These are phyloP conservation scores for Pichia cabralensis DNA, from an alignment of 805 yeast species.

Conservation along the genomic window DNA sequence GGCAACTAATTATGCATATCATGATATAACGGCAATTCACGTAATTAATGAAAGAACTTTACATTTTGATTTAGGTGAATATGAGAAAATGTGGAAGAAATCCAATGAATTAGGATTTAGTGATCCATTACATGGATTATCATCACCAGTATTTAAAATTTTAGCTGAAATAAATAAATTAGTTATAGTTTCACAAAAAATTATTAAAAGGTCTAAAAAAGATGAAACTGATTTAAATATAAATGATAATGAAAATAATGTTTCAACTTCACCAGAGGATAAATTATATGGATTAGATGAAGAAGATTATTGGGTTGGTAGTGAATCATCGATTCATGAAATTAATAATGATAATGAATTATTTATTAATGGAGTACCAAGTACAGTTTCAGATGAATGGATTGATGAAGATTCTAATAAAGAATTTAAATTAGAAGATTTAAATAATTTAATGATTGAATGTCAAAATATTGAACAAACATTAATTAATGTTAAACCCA, in stretches of 20 bases:
- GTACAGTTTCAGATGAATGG: slow-evolving; percentile 10
- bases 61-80: slow-evolving; percentile 52
- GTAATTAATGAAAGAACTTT: slow-evolving; percentile 50
- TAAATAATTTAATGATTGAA: slow-evolving; percentile 26
- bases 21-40: slow-evolving; percentile 61
- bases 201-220: slow-evolving; percentile 18
- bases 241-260: neutral
- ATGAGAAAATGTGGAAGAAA: slow-evolving; percentile 38
- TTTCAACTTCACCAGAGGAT: slow-evolving; percentile 3
- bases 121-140: slow-evolving; percentile 66
- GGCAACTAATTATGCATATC: slow-evolving; percentile 70
- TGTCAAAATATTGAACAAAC: slow-evolving; percentile 35
- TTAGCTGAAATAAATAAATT: slow-evolving; percentile 61
- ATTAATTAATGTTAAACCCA: slow-evolving; percentile 45
- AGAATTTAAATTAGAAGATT: slow-evolving; percentile 25
- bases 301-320: slow-evolving; percentile 5
- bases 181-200: slow-evolving; percentile 40
- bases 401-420: slow-evolving; percentile 12
- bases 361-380: slow-evolving; percentile 3
- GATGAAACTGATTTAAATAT: slow-evolving; percentile 10
- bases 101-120: slow-evolving; percentile 34
- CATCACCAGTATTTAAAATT: slow-evolving; percentile 54
- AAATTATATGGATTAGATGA: slow-evolving; percentile 5
- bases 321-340: slow-evolving; percentile 4
- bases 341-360: slow-evolving; percentile 2